Conservation (phyloP, 495 filamentous ascomycete species). For the Bombardia bombarda region DNA sequence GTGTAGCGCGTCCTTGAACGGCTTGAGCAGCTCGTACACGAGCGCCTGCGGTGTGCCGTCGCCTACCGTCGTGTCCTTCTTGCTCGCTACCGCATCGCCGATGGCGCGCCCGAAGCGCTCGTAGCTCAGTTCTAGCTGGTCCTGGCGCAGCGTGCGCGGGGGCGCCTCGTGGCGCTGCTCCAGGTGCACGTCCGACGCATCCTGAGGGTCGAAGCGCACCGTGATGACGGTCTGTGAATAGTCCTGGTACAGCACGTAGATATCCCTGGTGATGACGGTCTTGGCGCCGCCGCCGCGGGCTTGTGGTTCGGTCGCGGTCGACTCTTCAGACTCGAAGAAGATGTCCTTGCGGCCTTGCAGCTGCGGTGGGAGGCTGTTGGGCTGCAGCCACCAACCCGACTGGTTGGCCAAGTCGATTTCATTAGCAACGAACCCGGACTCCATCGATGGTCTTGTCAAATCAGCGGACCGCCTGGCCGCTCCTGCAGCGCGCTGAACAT, state of each 20-base stretch:
- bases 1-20: conserved; percentile 62
- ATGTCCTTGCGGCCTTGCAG: conserved; percentile 81
- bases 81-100: conserved; percentile 53
- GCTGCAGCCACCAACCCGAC: conserved; percentile 77
- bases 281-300: conserved; percentile 52
- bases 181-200: conserved; percentile 60
- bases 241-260: conserved; percentile 84
- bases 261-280: conserved; percentile 62
- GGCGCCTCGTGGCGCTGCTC: conserved; percentile 86
- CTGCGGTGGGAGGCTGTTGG: conserved; percentile 64
- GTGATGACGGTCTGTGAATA: conserved; percentile 92
- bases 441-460: conserved; percentile 46
- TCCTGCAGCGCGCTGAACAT: conserved; percentile 45
- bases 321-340: conserved; percentile 75
- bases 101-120: conserved; percentile 68
- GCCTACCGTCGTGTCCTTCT: conserved; percentile 71
- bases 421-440: conserved; percentile 74
- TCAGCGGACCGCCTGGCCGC: conserved; percentile 67
- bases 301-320: conserved; percentile 54
- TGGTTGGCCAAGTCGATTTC: conserved; percentile 70
- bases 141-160: conserved; percentile 77
- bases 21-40: conserved; percentile 66
- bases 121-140: conserved; percentile 83
- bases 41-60: conserved; percentile 75
- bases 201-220: conserved; percentile 66